These are phyloP conservation scores for Vigna unguiculata DNA, from an alignment of 306 rosid species.

Conservation along the genomic window DNA sequence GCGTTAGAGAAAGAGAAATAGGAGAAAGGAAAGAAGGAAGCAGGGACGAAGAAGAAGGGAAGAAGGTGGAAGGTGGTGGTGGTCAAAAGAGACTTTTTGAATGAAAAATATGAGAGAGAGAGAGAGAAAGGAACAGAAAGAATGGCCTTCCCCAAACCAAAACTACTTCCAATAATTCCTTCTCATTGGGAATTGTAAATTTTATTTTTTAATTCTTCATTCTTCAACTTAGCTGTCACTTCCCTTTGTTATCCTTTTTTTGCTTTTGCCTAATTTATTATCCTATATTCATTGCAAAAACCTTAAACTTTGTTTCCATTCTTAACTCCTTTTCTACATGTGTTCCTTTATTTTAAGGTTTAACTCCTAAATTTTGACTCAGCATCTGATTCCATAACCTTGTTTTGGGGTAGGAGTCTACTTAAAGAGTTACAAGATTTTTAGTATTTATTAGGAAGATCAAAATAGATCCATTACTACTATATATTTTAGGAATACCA, in stretches of 20 bases:
- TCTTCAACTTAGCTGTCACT: conserved; percentile 20
- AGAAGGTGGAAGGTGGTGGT: conserved; percentile 57
- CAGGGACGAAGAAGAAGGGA: conserved; percentile 78
- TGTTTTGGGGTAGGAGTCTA: no score
- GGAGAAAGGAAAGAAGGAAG: conserved; percentile 57
- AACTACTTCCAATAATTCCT: neutral
- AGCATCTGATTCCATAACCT: neutral
- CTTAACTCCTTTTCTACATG: neutral
- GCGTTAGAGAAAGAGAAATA: conserved; percentile 4
- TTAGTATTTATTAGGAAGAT: no score
- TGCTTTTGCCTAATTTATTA: neutral
- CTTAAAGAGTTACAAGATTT: neutral
- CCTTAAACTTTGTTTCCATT: neutral
- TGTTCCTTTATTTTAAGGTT: neutral
- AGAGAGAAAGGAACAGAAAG: neutral
- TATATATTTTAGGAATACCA: no score
- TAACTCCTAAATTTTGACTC: neutral
- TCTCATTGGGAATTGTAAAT: neutral
- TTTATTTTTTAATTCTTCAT: neutral
- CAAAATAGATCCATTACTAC: neutral
- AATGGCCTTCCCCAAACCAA: conserved; percentile 8
- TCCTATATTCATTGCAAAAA: neutral
- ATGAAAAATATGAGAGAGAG: neutral
- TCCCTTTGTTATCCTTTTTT: neutral
- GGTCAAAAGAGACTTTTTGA: conserved; percentile 79